Conservation (phyloP, 768 basidiomycete species). For the Boletus rubescentipes region DNA sequence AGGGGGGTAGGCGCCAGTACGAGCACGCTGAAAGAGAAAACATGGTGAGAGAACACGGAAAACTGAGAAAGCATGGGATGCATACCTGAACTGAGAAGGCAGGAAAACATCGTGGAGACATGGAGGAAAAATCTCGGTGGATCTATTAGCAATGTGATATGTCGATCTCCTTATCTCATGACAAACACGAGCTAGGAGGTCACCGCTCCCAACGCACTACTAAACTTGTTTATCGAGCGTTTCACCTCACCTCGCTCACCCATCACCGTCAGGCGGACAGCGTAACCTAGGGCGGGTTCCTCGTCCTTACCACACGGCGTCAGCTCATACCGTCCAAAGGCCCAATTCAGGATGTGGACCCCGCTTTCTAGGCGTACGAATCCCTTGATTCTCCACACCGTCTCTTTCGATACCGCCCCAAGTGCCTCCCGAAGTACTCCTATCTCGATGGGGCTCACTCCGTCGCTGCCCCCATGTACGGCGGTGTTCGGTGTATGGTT, state of each 20-base stretch:
- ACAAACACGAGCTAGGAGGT: slow-evolving; percentile 23
- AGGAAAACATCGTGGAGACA: slow-evolving; percentile 32
- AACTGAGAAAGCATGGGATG: background rate
- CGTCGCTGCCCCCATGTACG: background rate
- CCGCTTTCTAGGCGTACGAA: slow-evolving; percentile 57
- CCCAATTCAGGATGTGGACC: slow-evolving; percentile 81
- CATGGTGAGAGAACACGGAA: background rate
- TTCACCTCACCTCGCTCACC: slow-evolving; percentile 82
- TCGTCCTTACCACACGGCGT: slow-evolving; percentile 37
- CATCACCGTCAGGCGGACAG: slow-evolving; percentile 81
- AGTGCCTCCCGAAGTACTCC: slow-evolving; percentile 48
- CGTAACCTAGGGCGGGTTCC: slow-evolving; percentile 29
- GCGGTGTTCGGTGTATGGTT: background rate
- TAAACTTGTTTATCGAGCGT: slow-evolving; percentile 54
- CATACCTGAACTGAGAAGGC: slow-evolving; percentile 31
- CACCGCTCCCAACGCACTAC: slow-evolving; percentile 41
- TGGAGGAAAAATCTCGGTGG: slow-evolving; percentile 6
- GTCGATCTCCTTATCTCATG: slow-evolving; percentile 15
- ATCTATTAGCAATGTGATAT: slow-evolving; percentile 12
- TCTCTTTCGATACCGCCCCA: slow-evolving; percentile 57
- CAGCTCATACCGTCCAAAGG: slow-evolving; percentile 83
- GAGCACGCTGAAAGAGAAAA: slow-evolving; percentile 45
- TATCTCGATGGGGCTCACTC: slow-evolving; percentile 34
- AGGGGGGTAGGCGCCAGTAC: slow-evolving; percentile 64
- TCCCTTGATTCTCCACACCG: slow-evolving; percentile 83